Evolutionary conservation across 768 basidiomycete genomes (phyloP).

Genomic region (Rickenella mellea): DNA sequence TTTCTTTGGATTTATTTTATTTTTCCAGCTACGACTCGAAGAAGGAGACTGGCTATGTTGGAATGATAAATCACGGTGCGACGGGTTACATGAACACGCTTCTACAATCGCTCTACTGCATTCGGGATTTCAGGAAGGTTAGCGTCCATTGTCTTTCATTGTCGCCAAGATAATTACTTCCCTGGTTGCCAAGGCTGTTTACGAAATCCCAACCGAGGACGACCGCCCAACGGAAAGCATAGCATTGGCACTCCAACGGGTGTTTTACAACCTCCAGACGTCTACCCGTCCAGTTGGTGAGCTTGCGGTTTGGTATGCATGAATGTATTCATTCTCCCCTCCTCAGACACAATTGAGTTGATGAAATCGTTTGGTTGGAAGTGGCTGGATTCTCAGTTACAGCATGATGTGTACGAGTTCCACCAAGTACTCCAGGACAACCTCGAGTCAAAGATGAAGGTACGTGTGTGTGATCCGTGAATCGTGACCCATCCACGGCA

Average conservation of each 20-base stretch:
- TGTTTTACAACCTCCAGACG: conserved; percentile 95
- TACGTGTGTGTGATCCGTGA: too few relatives aligned
- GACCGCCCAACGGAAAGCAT: conserved; percentile 92
- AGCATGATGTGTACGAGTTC: conserved; percentile 99
- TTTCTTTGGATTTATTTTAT: conserved; percentile 12
- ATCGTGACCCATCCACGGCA: conserved; percentile 17
- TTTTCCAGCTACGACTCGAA: conserved; percentile 89
- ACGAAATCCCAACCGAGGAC: conserved; percentile 97
- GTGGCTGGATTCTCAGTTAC: conserved; percentile 95
- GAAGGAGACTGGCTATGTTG: conserved; percentile 97
- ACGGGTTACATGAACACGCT: conserved; percentile 99
- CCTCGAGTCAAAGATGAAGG: conserved; percentile 99
- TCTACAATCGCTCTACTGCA: conserved; percentile 92
- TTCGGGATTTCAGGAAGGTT: conserved; percentile 88
- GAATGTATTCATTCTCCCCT: neutral
- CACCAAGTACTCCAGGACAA: conserved; percentile 96
- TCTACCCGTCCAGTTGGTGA: conserved; percentile 94
- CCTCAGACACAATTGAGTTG: conserved; percentile 85
- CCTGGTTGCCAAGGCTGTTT: conserved; percentile 66
- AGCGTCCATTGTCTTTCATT: conserved; percentile 15
- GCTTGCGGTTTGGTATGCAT: too few relatives aligned
- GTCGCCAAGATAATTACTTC: conserved; percentile 1
- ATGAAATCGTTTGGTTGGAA: conserved; percentile 99
- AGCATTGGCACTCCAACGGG: conserved; percentile 88
- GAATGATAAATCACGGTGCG: conserved; percentile 97